Conservation (phyloP, 192 early-diverging fungal genomes). For the Chytriomyces confervae region DNA sequence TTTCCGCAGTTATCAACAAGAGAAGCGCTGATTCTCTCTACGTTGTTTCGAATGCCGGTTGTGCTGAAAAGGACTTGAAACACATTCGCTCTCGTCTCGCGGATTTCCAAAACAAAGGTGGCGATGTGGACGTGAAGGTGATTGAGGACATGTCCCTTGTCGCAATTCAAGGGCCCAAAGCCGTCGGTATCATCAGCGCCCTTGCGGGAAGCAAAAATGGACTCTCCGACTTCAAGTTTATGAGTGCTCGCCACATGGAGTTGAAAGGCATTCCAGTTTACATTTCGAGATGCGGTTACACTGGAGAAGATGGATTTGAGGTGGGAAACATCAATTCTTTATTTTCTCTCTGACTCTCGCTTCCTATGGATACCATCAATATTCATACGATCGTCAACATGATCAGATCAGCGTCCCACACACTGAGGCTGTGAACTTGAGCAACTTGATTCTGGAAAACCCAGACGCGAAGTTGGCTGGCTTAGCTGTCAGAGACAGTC, state of each 20-base stretch:
- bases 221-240: conserved; percentile 84
- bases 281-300: conserved; percentile 96
- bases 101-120: conserved; percentile 85
- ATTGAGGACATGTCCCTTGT: conserved; percentile 87
- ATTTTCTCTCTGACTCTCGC: neutral
- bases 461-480: conserved; percentile 89
- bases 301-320: conserved; percentile 99
- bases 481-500: conserved; percentile 90
- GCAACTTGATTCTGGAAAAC: conserved; percentile 70
- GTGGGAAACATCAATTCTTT: conserved; percentile 38
- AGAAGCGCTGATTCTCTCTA: conserved; percentile 75
- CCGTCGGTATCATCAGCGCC: conserved; percentile 71
- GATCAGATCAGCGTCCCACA: conserved; percentile 83
- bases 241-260: conserved; percentile 77
- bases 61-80: conserved; percentile 93
- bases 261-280: conserved; percentile 82
- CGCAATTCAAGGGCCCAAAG: conserved; percentile 91
- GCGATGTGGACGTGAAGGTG: conserved; percentile 84
- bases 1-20: conserved; percentile 78
- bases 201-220: conserved; percentile 56
- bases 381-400: neutral
- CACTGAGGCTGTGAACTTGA: conserved; percentile 68
- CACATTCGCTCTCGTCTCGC: conserved; percentile 83
- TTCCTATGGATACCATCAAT: neutral
- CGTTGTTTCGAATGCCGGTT: conserved; percentile 95